Conservation (phyloP, 345 rosid species). For the Salix purpurea region DNA sequence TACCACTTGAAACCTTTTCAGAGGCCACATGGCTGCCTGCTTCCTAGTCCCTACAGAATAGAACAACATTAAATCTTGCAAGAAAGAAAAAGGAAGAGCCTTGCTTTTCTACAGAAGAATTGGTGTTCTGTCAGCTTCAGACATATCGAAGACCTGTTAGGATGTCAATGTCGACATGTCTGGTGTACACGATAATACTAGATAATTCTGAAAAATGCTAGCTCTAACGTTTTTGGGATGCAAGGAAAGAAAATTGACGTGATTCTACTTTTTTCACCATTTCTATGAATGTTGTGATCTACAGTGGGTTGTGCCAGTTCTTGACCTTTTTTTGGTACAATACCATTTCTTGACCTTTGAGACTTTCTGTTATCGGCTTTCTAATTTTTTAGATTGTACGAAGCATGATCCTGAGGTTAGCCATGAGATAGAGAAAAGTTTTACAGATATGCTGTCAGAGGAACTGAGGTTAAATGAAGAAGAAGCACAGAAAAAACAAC, state of each 20-base stretch:
- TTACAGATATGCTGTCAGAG: constrained; percentile 40
- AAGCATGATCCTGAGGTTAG: constrained; percentile 37
- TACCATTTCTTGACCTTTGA: not conserved
- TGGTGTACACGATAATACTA: not conserved
- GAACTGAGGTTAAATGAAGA: constrained; percentile 56
- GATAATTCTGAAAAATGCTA: not conserved
- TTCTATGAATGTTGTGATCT: not conserved
- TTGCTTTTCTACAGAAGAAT: not conserved
- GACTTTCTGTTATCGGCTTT: not conserved
- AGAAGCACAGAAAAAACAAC: constrained; percentile 42
- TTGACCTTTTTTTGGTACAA: not conserved
- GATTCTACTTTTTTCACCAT: not conserved
- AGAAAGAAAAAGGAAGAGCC: not conserved
- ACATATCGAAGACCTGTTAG: not conserved
- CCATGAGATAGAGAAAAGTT: constrained; percentile 45
- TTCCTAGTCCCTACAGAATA: not conserved
- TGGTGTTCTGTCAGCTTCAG: not conserved
- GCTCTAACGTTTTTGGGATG: not conserved
- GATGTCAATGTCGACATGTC: not conserved
- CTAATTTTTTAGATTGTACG: constrained; percentile 40
- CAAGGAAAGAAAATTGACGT: not conserved
- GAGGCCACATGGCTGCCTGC: not conserved
- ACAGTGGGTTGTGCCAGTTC: not conserved
- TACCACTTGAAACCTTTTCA: too few relatives aligned
- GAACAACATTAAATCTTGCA: not conserved